Base-by-base conservation (phyloP, 441 rosid genomes). In the Gossypium aridum region DNA sequence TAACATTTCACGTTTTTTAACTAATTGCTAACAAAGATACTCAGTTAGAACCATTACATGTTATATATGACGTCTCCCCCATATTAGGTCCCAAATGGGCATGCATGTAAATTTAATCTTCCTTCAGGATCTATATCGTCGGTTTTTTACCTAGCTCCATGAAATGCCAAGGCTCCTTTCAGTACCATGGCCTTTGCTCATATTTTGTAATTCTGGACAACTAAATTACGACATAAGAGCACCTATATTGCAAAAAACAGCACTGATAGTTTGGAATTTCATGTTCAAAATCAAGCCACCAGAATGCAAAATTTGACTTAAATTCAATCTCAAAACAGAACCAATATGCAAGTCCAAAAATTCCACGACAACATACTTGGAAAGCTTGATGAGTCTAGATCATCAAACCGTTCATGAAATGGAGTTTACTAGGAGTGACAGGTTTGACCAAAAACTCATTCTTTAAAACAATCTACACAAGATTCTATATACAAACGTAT, bases 311-410 rank as follows among this genome's bases (percentile, higher is more conserved):
- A 19, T 39, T 12, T 39, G 17, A 14, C 70, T 19, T 65, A 12
- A 39, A 65, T 19, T 39, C 54, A 39, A 65, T 39, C 17, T 65
- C 54, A 64, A 39, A 39, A 39, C 31, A 19, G 28, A 10, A 65
- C 31, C 70, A 65, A 65, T 39, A 13, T 39, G 28, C 53, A 65
- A 43, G 70, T 26, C n/a, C 3, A 39, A 6, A 19, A 39, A 17
- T 10, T 20, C 28, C 28, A 4, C 25, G 54, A 3, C n/a, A 19
- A 10, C 54, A 39, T 10, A 39, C 70, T 39, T 10, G 70, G 26
- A 65, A 65, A 65, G 28, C 70, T 39, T 39, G 70, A 39, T 43
- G 39, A 63, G 54, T 65, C 54, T 65, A 37, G 25, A 64, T 39
- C 53, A 39, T 19, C 70, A 39, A 8, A 19, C 28, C 28, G 13